Evolutionary conservation across 1,139 yeast species (phyloP).

Genomic region (Ogataea hybrid): DNA sequence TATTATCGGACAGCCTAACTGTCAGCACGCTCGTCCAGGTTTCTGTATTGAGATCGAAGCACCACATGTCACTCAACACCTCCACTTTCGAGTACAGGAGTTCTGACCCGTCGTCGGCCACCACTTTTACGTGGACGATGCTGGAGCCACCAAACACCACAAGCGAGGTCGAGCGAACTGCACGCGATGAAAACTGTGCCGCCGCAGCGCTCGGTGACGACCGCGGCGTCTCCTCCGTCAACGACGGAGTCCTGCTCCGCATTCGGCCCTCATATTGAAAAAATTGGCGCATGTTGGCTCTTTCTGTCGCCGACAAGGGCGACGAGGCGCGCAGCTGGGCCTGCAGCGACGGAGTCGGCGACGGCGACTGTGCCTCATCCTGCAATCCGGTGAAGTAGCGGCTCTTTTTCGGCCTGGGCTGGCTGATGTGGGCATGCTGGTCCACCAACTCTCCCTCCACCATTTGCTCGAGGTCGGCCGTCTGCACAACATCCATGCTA

Average conservation of each 20-base stretch:
- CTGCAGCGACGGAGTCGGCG: not conserved
- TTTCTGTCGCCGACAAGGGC: conserved; percentile 1
- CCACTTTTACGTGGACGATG: conserved; percentile 22
- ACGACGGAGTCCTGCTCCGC: not conserved
- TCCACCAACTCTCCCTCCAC: not conserved
- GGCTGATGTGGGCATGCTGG: conserved; percentile 2
- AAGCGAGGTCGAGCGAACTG: conserved; percentile 26
- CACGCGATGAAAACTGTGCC: conserved; percentile 10
- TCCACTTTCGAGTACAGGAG: conserved; percentile 27
- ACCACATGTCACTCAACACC: conserved; percentile 47
- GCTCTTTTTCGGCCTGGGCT: conserved; percentile 2
- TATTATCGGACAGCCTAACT: conserved; percentile 6
- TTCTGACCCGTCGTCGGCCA: conserved; percentile 16
- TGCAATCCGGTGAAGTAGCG: not conserved
- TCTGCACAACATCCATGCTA: conserved; percentile 19
- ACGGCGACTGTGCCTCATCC: not conserved
- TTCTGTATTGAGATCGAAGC: conserved; percentile 41
- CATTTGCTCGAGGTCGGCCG: conserved; percentile 1
- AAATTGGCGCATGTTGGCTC: not conserved
- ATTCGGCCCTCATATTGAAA: not conserved
- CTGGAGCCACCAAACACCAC: conserved; percentile 47
- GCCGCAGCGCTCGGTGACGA: conserved; percentile 13
- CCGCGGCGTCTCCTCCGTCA: conserved; percentile 4
- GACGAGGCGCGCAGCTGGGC: not conserved
- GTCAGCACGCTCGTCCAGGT: conserved; percentile 35